Conservation (phyloP, 176 grass and related monocot genomes). For the Avena sativa region DNA sequence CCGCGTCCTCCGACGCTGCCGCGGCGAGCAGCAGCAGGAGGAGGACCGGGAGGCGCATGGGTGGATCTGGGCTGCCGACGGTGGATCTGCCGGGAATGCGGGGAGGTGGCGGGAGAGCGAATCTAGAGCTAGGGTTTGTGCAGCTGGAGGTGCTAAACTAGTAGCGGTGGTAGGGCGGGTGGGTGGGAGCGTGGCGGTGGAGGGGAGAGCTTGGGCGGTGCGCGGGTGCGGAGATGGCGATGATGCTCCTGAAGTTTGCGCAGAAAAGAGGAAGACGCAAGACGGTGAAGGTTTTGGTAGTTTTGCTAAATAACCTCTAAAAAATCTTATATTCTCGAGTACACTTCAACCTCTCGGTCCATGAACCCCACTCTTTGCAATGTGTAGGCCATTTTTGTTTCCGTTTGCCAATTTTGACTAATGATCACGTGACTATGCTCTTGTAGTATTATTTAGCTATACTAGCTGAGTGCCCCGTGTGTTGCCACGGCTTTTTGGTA, state of each 20-base stretch:
- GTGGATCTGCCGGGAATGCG: constrained; percentile 53
- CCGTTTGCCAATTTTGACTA: too few relatives aligned
- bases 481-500: too few relatives aligned
- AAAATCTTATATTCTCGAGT: neutral
- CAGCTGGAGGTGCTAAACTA: constrained; percentile 4
- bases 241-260: constrained; percentile 46
- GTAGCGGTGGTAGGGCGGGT: neutral
- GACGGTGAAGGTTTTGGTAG: constrained; percentile 24
- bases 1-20: constrained; percentile 8
- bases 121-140: constrained; percentile 39
- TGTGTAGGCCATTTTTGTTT: too few relatives aligned
- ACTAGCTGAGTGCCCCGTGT: too few relatives aligned
- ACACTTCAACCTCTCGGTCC: neutral
- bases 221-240: constrained; percentile 29
- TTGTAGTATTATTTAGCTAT: too few relatives aligned
- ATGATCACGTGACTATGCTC: too few relatives aligned
- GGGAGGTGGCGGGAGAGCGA: constrained; percentile 21
- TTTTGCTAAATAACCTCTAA: neutral
- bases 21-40: constrained; percentile 35
- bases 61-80: constrained; percentile 55
- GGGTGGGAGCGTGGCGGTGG: constrained; percentile 30
- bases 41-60: constrained; percentile 40
- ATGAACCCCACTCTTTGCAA: too few relatives aligned
- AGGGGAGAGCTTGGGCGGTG: constrained; percentile 40
- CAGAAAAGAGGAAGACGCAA: constrained; percentile 33